phyloP scores from a whole-genome alignment of 805 yeast species.

The Starmerella sirachaensis region DNA sequence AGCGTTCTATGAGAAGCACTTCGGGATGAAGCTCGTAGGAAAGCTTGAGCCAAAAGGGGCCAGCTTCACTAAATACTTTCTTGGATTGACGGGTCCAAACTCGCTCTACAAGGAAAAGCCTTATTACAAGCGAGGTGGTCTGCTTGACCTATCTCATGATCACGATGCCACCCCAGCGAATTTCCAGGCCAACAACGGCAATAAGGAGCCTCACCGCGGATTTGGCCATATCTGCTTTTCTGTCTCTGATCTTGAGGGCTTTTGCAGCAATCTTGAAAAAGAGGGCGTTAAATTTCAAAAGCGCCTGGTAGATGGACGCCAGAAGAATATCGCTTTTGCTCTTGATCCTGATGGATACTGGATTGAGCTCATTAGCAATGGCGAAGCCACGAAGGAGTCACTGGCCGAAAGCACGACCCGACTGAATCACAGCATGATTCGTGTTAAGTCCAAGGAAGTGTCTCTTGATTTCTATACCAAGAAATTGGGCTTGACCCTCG shows the following conservation, averaged over 20 bases:
- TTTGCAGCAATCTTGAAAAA: slow-evolving; percentile 47
- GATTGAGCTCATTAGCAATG: slow-evolving; percentile 73
- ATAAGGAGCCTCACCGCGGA: slow-evolving; percentile 72
- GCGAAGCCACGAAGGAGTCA: slow-evolving; percentile 19
- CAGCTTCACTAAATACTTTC: slow-evolving; percentile 55
- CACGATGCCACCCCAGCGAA: slow-evolving; percentile 49
- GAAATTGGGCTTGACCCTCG: slow-evolving; percentile 67
- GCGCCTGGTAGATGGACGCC: slow-evolving; percentile 79
- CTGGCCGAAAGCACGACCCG: slow-evolving; percentile 30
- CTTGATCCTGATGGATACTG: slow-evolving; percentile 95
- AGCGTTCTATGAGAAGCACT: slow-evolving; percentile 58
- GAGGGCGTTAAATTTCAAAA: slow-evolving; percentile 69
- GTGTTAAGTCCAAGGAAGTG: slow-evolving; percentile 71
- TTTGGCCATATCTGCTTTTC: slow-evolving; percentile 90
- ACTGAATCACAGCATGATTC: slow-evolving; percentile 84
- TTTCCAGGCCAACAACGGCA: slow-evolving; percentile 65
- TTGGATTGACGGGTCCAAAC: slow-evolving; percentile 43
- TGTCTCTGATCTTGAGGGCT: slow-evolving; percentile 60
- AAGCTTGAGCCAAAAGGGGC: slow-evolving; percentile 41
- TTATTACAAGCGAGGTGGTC: slow-evolving; percentile 41
- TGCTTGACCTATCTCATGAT: slow-evolving; percentile 73
- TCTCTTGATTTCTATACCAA: slow-evolving; percentile 70
- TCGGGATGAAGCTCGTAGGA: slow-evolving; percentile 57
- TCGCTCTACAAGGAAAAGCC: slow-evolving; percentile 30
- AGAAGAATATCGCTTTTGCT: slow-evolving; percentile 83